A percentile compares a stretch with the other conserved stretches of the same genome.
These are phyloP conservation scores for Blepharisma stoltei DNA, from an alignment of 73 alveolate genomes.

Conservation along the genomic window DNA sequence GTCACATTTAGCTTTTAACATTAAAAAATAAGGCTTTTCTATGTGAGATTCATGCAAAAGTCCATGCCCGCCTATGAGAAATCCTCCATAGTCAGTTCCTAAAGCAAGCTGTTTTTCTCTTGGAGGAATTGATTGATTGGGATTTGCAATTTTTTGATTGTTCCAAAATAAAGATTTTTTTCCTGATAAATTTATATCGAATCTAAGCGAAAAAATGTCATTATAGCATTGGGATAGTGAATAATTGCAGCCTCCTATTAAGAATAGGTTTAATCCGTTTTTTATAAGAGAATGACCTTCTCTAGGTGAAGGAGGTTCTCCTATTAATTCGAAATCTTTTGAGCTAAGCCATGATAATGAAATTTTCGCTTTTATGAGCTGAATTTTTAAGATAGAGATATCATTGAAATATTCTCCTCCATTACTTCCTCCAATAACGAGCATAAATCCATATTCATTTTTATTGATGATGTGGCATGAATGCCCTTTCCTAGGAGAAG, in stretches of 20 bases:
- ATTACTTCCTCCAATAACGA: conserved; percentile 1
- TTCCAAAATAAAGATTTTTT: not conserved
- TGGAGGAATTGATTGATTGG: not conserved
- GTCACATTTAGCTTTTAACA: not conserved
- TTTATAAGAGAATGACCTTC: conserved; percentile 11
- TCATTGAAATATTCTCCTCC: conserved; percentile 15
- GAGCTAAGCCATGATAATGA: not conserved
- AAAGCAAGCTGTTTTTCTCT: not conserved
- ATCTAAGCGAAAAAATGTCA: not conserved
- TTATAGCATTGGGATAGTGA: not conserved
- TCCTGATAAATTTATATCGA: no score
- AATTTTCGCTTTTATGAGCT: not conserved
- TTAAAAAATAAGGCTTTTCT: not conserved
- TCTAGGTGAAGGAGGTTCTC: not conserved
- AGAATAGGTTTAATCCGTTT: not conserved
- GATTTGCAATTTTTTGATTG: not conserved
- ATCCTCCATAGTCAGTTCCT: not conserved
- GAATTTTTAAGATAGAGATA: not conserved
- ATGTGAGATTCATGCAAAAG: not conserved
- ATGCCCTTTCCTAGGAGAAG: conserved; percentile 8
- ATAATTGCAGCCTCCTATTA: conserved; percentile 10
- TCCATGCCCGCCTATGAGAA: not conserved
- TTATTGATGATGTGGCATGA: not conserved
- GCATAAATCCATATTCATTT: not conserved
- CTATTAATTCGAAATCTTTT: not conserved